Conservation (phyloP, 345 rosid genomes). For the Corchorus capsularis region DNA sequence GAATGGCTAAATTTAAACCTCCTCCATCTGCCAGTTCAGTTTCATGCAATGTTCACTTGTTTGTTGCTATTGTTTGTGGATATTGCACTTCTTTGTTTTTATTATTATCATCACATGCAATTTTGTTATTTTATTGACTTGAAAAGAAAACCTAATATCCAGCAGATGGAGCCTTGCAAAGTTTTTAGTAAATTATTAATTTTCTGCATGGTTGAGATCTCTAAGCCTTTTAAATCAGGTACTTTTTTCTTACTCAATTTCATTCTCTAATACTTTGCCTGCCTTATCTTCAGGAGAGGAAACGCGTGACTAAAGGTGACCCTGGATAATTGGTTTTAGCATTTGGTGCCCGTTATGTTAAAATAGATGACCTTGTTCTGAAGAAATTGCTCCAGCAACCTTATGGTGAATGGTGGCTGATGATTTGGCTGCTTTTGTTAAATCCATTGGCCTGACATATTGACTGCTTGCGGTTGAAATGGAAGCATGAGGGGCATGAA, state of each 20-base stretch:
- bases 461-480: neutral
- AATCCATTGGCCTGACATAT: neutral
- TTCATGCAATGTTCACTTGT: neutral
- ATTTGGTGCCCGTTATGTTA: neutral
- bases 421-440: neutral
- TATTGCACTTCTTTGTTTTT: neutral
- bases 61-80: neutral
- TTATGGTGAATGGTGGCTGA: neutral
- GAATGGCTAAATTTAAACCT: neutral
- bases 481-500: neutral
- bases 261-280: constrained; percentile 1
- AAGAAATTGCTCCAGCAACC: neutral
- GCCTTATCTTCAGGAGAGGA: constrained; percentile 19
- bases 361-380: constrained; percentile 1
- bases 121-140: neutral
- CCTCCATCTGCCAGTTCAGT: neutral
- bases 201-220: neutral
- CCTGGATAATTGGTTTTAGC: neutral
- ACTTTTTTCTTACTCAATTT: neutral
- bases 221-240: neutral
- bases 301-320: neutral
- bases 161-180: neutral
- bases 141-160: neutral
- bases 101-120: neutral
- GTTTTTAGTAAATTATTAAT: neutral